These are phyloP conservation scores for Diplodia scrobiculata DNA, from an alignment of 2,329 filamentous ascomycete species.

Conservation along the genomic window DNA sequence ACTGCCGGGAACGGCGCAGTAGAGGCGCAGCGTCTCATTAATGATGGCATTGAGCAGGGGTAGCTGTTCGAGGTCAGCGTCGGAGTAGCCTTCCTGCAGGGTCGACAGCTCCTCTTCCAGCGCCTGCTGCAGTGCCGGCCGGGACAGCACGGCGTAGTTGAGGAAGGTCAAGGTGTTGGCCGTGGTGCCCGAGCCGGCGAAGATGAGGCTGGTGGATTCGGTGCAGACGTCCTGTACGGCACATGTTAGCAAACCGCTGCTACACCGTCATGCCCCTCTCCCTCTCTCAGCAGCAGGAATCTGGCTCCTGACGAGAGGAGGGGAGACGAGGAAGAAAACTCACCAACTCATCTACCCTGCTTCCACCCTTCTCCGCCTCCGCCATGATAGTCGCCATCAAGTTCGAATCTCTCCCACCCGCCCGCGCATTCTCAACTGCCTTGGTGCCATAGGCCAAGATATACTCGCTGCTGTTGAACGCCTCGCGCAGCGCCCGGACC, in stretches of 20 bases:
- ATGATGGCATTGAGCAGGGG: slow-evolving; percentile 44
- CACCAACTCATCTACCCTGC: slow-evolving; percentile 1
- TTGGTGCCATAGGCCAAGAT: slow-evolving; percentile 34
- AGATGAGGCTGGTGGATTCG: slow-evolving; percentile 3
- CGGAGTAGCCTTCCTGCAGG: slow-evolving; percentile 32
- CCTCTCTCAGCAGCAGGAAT: too few relatives aligned
- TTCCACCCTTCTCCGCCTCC: slow-evolving; percentile 30
- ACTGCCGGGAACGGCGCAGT: slow-evolving; percentile 42
- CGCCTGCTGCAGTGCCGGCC: slow-evolving; percentile 34
- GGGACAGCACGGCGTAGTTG: background rate
- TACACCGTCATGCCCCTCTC: too few relatives aligned
- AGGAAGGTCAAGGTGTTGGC: slow-evolving; percentile 30
- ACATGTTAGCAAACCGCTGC: background rate
- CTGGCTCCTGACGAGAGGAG: too few relatives aligned
- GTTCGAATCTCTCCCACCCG: slow-evolving; percentile 30
- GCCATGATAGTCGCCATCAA: slow-evolving; percentile 37
- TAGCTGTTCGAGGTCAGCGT: slow-evolving; percentile 38
- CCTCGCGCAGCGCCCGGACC: slow-evolving; percentile 31
- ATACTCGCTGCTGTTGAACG: slow-evolving; percentile 33
- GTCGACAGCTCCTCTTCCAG: slow-evolving; percentile 36
- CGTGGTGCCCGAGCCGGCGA: slow-evolving; percentile 16
- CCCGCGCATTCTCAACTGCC: slow-evolving; percentile 32
- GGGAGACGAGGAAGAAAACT: background rate
- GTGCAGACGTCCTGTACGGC: slow-evolving; percentile 6
- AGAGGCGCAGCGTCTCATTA: slow-evolving; percentile 44